A percentile compares a stretch with the other conserved stretches of the same genome.
Evolutionary conservation across 2,329 filamentous ascomycete species (phyloP).

Genomic region (Aspergillus neoniger): DNA sequence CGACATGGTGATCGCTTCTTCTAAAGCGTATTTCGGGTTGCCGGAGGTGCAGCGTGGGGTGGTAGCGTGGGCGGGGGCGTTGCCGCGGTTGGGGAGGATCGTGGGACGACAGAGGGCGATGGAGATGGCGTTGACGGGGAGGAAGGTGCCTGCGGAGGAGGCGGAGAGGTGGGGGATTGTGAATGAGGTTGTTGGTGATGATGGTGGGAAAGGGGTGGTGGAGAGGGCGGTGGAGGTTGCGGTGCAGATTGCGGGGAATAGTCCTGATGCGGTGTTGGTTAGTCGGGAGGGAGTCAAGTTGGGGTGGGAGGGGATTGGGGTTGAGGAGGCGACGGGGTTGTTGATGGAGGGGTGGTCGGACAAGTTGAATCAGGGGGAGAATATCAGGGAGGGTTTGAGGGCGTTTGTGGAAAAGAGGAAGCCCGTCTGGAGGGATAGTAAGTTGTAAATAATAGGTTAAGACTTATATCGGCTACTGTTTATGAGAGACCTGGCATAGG

Average conservation of each 20-base stretch:
- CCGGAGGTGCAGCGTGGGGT: slow-evolving; percentile 74
- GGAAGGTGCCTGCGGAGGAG: slow-evolving; percentile 60
- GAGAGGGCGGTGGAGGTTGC: slow-evolving; percentile 62
- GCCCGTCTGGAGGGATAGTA: slow-evolving; percentile 60
- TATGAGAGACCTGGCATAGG: background rate
- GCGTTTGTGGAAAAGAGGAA: slow-evolving; percentile 77
- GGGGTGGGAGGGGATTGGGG: slow-evolving; percentile 70
- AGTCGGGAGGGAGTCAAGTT: slow-evolving; percentile 69
- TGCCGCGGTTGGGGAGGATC: slow-evolving; percentile 66
- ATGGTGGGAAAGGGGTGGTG: slow-evolving; percentile 21
- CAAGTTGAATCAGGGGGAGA: slow-evolving; percentile 65
- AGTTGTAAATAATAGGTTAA: slow-evolving; percentile 29
- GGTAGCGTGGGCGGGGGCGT: slow-evolving; percentile 68
- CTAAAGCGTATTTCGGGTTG: slow-evolving; percentile 63
- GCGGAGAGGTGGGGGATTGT: slow-evolving; percentile 69
- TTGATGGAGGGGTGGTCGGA: slow-evolving; percentile 61
- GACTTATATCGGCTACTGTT: background rate
- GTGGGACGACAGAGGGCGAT: slow-evolving; percentile 69
- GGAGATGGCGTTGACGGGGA: slow-evolving; percentile 71
- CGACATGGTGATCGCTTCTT: slow-evolving; percentile 64
- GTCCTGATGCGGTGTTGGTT: slow-evolving; percentile 76
- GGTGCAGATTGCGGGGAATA: slow-evolving; percentile 62
- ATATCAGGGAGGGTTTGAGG: slow-evolving; percentile 71
- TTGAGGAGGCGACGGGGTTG: slow-evolving; percentile 62
- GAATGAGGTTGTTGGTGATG: slow-evolving; percentile 55